Evolutionary conservation across 331 rosid species (phyloP).

Genomic region (Quercus tomentella): DNA sequence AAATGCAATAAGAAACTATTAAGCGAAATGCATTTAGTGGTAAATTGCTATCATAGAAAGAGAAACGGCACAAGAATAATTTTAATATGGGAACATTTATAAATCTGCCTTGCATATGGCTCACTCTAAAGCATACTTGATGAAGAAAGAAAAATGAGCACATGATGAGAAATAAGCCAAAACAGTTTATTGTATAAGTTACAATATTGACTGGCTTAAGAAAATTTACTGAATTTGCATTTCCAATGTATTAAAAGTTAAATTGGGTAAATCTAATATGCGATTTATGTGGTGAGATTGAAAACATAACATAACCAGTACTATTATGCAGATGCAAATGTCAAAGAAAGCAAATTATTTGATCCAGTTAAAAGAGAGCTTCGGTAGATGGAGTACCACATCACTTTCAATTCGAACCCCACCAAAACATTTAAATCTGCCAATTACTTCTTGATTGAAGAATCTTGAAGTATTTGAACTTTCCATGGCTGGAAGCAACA

Average conservation of each 20-base stretch:
- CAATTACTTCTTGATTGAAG: too few species aligned
- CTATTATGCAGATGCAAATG: too few species aligned
- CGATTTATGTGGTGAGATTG: too few species aligned
- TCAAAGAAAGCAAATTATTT: too few species aligned
- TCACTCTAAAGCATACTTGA: neutral
- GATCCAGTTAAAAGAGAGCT: too few species aligned
- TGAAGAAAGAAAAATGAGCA: neutral
- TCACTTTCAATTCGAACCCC: too few species aligned
- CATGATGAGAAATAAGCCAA: neutral
- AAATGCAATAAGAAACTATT: too few species aligned
- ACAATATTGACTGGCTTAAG: neutral
- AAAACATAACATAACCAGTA: too few species aligned
- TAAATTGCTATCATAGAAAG: neutral
- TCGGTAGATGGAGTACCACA: too few species aligned
- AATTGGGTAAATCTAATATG: neutral
- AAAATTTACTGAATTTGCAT: neutral
- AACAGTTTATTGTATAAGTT: neutral
- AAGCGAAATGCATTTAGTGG: neutral
- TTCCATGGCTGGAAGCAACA: constrained; percentile 65
- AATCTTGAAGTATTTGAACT: too few species aligned
- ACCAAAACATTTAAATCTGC: too few species aligned
- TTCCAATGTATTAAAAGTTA: neutral
- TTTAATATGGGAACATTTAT: neutral
- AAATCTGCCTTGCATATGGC: neutral
- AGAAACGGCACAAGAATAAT: neutral